Percentiles rank a stretch among this genome's conserved stretches.
phyloP scores from a whole-genome alignment of 225 moss, liverwort and hornwort genomes.

The Physcomitrellopsis africana region DNA sequence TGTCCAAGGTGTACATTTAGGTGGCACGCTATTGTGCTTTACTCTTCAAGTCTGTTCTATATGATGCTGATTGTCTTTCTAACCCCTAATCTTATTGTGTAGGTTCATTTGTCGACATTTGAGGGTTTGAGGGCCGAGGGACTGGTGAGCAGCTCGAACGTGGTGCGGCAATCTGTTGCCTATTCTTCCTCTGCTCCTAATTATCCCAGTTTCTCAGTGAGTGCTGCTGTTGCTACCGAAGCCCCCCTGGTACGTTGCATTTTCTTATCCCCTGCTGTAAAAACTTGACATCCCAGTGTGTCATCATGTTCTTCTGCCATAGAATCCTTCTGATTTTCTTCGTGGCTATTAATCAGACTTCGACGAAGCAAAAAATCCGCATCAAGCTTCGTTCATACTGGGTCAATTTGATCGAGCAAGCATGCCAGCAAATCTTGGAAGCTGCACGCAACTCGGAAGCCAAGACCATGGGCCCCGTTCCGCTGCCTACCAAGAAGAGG shows the following conservation, averaged over 20 bases:
- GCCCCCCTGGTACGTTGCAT: constrained; percentile 45
- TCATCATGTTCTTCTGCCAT: neutral
- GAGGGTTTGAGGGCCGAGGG: constrained; percentile 52
- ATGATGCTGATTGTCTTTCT: neutral
- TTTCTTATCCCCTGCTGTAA: neutral
- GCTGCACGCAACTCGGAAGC: constrained; percentile 83
- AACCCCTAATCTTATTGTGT: neutral
- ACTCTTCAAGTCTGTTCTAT: neutral
- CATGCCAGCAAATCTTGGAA: constrained; percentile 93
- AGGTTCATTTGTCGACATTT: constrained; percentile 51
- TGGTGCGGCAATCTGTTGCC: constrained; percentile 29
- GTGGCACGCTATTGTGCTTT: no score
- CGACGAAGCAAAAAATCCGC: constrained; percentile 88
- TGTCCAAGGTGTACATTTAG: no score
- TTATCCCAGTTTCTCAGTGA: constrained; percentile 36
- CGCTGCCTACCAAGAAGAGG: constrained; percentile 88
- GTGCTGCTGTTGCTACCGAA: constrained; percentile 48
- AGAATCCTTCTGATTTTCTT: neutral
- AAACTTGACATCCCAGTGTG: neutral
- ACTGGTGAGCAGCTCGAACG: constrained; percentile 33
- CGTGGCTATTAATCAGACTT: constrained; percentile 40
- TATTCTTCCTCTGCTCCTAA: constrained; percentile 24
- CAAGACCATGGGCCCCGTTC: constrained; percentile 93
- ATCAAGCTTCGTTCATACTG: constrained; percentile 94
- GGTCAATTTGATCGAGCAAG: constrained; percentile 84